Evolutionary conservation across 192 early-diverging fungal species (phyloP), one percentile per base, ranked within the genome.

Genomic region (Mortierella hygrophila): DNA sequence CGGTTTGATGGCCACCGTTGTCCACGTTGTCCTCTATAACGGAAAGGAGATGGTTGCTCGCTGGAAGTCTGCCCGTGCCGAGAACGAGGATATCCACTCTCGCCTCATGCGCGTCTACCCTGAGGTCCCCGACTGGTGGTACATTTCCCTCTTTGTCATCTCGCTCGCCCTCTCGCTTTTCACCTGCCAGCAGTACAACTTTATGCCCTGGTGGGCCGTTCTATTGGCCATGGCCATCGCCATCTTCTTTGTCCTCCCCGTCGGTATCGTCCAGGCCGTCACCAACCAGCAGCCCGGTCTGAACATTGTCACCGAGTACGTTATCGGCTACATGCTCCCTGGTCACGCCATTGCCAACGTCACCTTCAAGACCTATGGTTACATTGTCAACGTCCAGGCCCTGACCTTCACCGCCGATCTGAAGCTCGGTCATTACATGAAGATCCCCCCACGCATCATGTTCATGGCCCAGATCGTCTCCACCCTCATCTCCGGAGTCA

Each of bases 281-380:
- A 94, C 96, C 26, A 97, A 97, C 80, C 90, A 91, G 76, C 90
- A 92, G 70, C 92, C 96, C 23, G 93, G 94, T 41, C 89, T 97
- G 40, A 97, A 98, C 89, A 93, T 98, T 54, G 90, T 97, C 37
- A 95, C 94, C 57, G 96, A 98, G 90, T 94, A 97, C 75, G 92
- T 97, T 74, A 94, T 93, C 68, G 97, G 97, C 75, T 95, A 94
- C 74, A 90, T 95, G 7, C 85, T 94, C 55, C 95, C 96, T 10
- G 97, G 96, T 35, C 88, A 97, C 72, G 92, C 95, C 20, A 94
- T 97, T 47, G 94, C 93, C 79, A 96, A 97, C 70, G 93, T 97
- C 49, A 93, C 94, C 5, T 98, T 97, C 92, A 98, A 98, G 89
- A 94, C 95, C 18, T 93, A 95, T 74, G 95, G 95, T 65, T 94